A percentile compares a stretch with the other conserved stretches of the same genome.
phyloP scores from a whole-genome alignment of 768 basidiomycete species.

The Lyophyllum decastes region DNA sequence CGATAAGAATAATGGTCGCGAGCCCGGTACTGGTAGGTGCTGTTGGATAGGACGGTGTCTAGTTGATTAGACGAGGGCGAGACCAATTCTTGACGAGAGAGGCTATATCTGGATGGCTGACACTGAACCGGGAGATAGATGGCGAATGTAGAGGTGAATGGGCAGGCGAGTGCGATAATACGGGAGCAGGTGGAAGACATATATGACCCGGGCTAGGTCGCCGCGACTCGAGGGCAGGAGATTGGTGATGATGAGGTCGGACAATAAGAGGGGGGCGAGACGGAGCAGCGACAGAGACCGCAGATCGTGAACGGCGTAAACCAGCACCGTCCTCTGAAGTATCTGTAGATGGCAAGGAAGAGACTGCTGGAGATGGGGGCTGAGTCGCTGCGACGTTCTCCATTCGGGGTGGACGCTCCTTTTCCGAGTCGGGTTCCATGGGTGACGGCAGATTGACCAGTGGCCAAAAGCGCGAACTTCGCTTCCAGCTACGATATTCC shows the following conservation, averaged over 20 bases:
- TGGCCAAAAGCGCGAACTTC: slow-evolving; percentile 20
- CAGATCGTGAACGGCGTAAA: slow-evolving; percentile 34
- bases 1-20: neutral
- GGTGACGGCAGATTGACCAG: slow-evolving; percentile 22
- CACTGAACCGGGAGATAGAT: slow-evolving; percentile 43
- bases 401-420: slow-evolving; percentile 18
- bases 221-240: slow-evolving; percentile 9
- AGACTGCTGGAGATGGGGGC: slow-evolving; percentile 11
- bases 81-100: slow-evolving; percentile 62
- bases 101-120: slow-evolving; percentile 60
- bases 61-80: slow-evolving; percentile 57
- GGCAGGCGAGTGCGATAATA: slow-evolving; percentile 38
- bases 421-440: slow-evolving; percentile 17
- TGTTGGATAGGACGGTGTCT: slow-evolving; percentile 49
- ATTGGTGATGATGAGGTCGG: slow-evolving; percentile 7
- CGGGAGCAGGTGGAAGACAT: slow-evolving; percentile 24
- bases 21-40: neutral
- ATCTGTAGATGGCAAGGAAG: slow-evolving; percentile 2
- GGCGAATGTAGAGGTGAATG: slow-evolving; percentile 53
- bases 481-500: slow-evolving; percentile 20
- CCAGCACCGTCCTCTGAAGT: slow-evolving; percentile 15
- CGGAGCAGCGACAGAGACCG: slow-evolving; percentile 30
- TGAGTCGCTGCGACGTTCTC: slow-evolving; percentile 5
- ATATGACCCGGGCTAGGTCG: slow-evolving; percentile 15
- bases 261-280: slow-evolving; percentile 8